Conservation (phyloP, 73 alveolate genomes). For the Strombidium stylifer region DNA sequence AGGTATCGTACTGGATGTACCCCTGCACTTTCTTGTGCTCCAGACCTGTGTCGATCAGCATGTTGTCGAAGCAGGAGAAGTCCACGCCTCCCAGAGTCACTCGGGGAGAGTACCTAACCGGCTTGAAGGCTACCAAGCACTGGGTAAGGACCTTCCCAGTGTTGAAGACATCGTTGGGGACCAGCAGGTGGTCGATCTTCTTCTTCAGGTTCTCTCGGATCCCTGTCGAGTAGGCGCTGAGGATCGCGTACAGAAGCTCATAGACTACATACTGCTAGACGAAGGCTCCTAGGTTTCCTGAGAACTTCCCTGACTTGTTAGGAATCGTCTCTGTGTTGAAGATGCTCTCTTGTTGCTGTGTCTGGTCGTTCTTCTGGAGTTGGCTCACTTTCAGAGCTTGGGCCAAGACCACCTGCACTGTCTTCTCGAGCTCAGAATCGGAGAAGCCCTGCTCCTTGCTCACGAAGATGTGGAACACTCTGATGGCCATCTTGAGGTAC, state of each 20-base stretch:
- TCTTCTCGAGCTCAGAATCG: no score
- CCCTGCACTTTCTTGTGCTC: not conserved
- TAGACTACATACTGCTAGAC: no score
- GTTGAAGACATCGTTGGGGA: slow-evolving; percentile 14
- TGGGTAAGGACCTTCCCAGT: slow-evolving; percentile 6
- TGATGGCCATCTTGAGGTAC: not conserved
- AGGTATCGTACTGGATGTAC: not conserved
- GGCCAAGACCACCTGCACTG: no score
- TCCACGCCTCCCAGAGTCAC: slow-evolving; percentile 3
- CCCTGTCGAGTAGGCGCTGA: slow-evolving; percentile 13
- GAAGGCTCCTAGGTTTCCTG: no score
- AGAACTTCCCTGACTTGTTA: no score
- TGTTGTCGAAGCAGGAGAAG: not conserved
- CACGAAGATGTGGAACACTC: not conserved
- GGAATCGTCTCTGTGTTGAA: no score
- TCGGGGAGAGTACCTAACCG: slow-evolving; percentile 1
- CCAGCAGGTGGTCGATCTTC: slow-evolving; percentile 14
- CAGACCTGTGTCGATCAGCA: slow-evolving; percentile 5
- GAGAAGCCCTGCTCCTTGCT: not conserved
- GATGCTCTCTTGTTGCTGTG: no score
- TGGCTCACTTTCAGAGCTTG: no score
- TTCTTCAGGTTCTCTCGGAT: slow-evolving; percentile 10
- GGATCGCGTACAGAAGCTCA: no score
- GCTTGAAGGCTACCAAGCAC: slow-evolving; percentile 2
- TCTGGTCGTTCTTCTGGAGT: not conserved